Evolutionary conservation across 1,284 basidiomycete genomes (phyloP).

Genomic region (Ganoderma lingzhi): DNA sequence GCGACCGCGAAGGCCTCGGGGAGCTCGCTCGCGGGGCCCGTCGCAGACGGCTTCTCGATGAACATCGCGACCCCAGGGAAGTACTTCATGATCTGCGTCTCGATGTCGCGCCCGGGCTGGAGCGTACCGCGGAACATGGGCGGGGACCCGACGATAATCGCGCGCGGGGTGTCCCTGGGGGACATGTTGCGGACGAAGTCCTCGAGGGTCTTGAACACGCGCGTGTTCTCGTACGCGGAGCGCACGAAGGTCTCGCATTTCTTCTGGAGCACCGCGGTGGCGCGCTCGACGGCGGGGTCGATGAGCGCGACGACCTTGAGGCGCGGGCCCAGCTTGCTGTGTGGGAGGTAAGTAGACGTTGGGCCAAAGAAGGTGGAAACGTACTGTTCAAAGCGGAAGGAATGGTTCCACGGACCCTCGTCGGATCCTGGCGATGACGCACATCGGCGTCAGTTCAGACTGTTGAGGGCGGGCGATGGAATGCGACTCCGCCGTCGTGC

Average conservation of each 20-base stretch:
- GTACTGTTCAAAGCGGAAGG: conserved; percentile 93
- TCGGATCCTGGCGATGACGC: conserved; percentile 65
- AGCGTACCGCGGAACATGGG: conserved; percentile 92
- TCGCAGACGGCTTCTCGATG: conserved; percentile 94
- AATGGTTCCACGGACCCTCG: conserved; percentile 94
- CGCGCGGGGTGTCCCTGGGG: conserved; percentile 66
- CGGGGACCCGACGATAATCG: conserved; percentile 91
- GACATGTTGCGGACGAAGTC: conserved; percentile 84
- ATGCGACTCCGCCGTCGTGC: not conserved
- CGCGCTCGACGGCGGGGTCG: conserved; percentile 89
- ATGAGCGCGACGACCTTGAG: conserved; percentile 96
- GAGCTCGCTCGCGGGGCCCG: conserved; percentile 79
- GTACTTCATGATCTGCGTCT: conserved; percentile 87
- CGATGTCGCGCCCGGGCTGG: conserved; percentile 85
- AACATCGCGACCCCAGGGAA: conserved; percentile 95
- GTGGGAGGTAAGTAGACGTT: conserved; percentile 24
- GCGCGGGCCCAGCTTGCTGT: conserved; percentile 93
- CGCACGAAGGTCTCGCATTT: conserved; percentile 96
- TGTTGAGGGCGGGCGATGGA: not conserved
- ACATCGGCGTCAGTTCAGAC: conserved; percentile 11
- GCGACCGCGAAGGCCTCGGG: conserved; percentile 73
- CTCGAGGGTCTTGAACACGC: conserved; percentile 88
- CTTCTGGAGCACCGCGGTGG: conserved; percentile 82
- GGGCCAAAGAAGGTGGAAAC: conserved; percentile 33
- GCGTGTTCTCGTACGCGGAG: conserved; percentile 92